A percentile compares a stretch with the other conserved stretches of the same genome.
phyloP scores from a whole-genome alignment of 2,329 filamentous ascomycete species.

The Chaetomiaceae sp. region DNA sequence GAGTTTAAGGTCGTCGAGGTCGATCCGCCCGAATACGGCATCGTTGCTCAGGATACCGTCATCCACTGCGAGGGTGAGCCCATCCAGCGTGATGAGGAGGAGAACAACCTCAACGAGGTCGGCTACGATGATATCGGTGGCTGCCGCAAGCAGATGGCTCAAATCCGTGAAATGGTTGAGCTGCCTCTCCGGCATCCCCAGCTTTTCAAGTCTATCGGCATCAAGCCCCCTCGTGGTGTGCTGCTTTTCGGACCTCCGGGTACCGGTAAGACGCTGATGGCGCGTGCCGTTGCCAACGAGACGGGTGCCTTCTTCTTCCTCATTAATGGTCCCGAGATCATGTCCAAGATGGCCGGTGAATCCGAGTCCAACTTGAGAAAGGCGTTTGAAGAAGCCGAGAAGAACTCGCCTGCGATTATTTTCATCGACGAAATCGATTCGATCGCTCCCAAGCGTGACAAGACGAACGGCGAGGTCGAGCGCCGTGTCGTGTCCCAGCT shows the following conservation, averaged over 20 bases:
- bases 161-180: slow-evolving; percentile 98
- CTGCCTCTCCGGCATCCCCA: slow-evolving; percentile 93
- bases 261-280: slow-evolving; percentile 99
- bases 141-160: slow-evolving; percentile 99
- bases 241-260: slow-evolving; percentile 93
- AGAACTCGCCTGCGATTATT: slow-evolving; percentile 98
- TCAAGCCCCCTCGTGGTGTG: slow-evolving; percentile 98
- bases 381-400: slow-evolving; percentile 99
- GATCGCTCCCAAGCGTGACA: slow-evolving; percentile 98
- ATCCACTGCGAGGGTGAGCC: slow-evolving; percentile 97
- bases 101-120: slow-evolving; percentile 98
- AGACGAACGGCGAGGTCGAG: slow-evolving; percentile 99
- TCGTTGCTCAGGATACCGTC: slow-evolving; percentile 96
- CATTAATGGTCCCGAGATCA: slow-evolving; percentile 98
- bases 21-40: slow-evolving; percentile 96
- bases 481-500: slow-evolving; percentile 97
- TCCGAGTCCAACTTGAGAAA: slow-evolving; percentile 97
- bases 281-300: slow-evolving; percentile 96
- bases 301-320: slow-evolving; percentile 99
- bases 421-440: slow-evolving; percentile 99
- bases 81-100: slow-evolving; percentile 97
- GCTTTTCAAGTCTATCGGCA: slow-evolving; percentile 99
- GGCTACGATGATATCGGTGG: slow-evolving; percentile 99
- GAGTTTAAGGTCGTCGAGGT: slow-evolving; percentile 99
- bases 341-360: slow-evolving; percentile 99